A percentile compares a stretch with the other conserved stretches of the same genome.
These are phyloP conservation scores for Fusarium anthophilum DNA, from an alignment of 2,329 filamentous ascomycete species.

Conservation along the genomic window DNA sequence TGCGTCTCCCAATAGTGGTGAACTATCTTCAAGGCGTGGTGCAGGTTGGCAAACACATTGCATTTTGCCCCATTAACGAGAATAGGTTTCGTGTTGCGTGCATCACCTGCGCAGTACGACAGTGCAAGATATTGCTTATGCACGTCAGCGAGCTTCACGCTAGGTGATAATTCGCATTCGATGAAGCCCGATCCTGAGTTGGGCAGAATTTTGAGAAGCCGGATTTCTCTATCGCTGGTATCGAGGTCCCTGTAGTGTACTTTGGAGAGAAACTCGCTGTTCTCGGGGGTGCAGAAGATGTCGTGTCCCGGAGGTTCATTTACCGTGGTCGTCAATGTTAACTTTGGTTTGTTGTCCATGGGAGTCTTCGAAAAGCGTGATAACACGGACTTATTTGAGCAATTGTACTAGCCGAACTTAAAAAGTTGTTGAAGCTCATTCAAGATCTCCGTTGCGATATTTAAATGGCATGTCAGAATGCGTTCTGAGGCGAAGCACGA, in stretches of 20 bases:
- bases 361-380: fast-evolving
- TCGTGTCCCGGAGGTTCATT: neutral
- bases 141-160: neutral
- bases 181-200: fast-evolving
- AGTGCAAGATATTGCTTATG: neutral
- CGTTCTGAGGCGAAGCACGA: neutral
- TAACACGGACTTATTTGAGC: fast-evolving
- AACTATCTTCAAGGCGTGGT: neutral
- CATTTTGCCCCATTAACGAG: neutral
- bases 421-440: neutral
- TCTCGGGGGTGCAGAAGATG: constrained; percentile 22
- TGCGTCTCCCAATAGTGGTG: neutral
- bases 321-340: fast-evolving
- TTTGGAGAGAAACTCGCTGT: neutral
- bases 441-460: neutral
- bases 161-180: neutral
- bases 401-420: fast-evolving
- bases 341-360: neutral
- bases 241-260: neutral
- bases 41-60: neutral
- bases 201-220: neutral
- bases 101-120: neutral
- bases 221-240: fast-evolving
- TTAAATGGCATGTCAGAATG: neutral
- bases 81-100: neutral